These are phyloP conservation scores for Penicillium argentinense DNA, from an alignment of 495 filamentous ascomycete species.

Conservation along the genomic window DNA sequence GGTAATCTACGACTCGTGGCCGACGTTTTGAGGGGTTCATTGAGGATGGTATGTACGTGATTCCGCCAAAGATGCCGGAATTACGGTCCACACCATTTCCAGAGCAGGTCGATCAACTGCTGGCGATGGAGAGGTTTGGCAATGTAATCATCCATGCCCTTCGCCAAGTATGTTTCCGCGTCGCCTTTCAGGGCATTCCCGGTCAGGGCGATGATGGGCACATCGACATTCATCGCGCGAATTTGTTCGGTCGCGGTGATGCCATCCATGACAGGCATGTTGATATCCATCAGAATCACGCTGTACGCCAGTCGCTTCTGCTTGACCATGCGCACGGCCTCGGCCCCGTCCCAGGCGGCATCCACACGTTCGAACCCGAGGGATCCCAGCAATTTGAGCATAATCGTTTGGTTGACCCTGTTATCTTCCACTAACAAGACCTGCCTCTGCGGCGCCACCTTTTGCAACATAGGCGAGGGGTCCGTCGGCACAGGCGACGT, in stretches of 20 bases:
- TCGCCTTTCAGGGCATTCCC: conserved; percentile 64
- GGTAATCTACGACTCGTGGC: no score
- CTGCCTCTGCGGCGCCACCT: conserved; percentile 44
- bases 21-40: neutral
- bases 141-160: conserved; percentile 64
- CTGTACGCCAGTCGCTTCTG: conserved; percentile 52
- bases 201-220: conserved; percentile 65
- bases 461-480: conserved; percentile 19
- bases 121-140: conserved; percentile 58
- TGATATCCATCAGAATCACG: conserved; percentile 62
- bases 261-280: conserved; percentile 74
- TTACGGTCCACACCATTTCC: conserved; percentile 38
- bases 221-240: conserved; percentile 47
- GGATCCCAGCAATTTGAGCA: conserved; percentile 55
- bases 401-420: conserved; percentile 62
- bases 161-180: conserved; percentile 54
- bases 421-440: conserved; percentile 61
- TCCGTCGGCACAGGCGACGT: no score
- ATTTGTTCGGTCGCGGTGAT: conserved; percentile 63
- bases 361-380: conserved; percentile 56
- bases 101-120: conserved; percentile 33
- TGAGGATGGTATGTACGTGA: neutral
- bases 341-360: conserved; percentile 54
- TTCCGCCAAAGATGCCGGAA: neutral
- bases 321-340: conserved; percentile 54